Evolutionary conservation across 1,284 basidiomycete genomes (phyloP), one percentile per base, ranked within the genome.

Genomic region (Pulveroboletus ridleyi): DNA sequence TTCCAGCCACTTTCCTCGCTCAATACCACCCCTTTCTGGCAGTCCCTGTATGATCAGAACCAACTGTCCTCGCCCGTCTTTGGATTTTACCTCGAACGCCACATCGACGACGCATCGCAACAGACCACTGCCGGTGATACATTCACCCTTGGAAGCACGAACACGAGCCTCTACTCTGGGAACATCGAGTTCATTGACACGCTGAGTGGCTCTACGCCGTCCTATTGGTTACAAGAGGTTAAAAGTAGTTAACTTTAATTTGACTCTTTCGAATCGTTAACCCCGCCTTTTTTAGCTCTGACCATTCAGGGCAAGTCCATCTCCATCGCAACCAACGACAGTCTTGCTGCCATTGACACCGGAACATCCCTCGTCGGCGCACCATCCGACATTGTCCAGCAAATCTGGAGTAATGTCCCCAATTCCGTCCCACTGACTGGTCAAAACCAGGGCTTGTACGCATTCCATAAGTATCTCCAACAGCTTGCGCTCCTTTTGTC

Each of bases 281-380:
- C 44, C 35, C 35, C 29, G 29, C 20, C 23, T 64, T 78, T 73
- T 67, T 29, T 59, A 90, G 89, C 76, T 35, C 66, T 89, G 6
- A 89, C 84, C 4, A 84, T 89, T 2, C 82, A 89, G 69, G 87
- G 87, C 4, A 78, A 83, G 10, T 69, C 76, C 0, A 77, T 91
- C 13, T 54, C 74, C 6, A 74, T 91, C 14, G 68, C 83, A 2
- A 77, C 80, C 3, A 66, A 72, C 3, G 78, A 84, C 0, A 62
- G 73, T 18, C 73, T 88, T 10, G 82, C 88, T n/a, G 89, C 89
- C 14, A 92, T 94, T 64, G 92, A 94, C 72, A 93, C 91, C 2
- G 91, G 92, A 23, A 92, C 91, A 0, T 91, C 90, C 1, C 83
- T 92, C 60, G 85, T 93, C 62, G 90, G 88, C 56, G 90, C 86